phyloP scores from a whole-genome alignment of 345 rosid genomes.

The Corchorus capsularis region DNA sequence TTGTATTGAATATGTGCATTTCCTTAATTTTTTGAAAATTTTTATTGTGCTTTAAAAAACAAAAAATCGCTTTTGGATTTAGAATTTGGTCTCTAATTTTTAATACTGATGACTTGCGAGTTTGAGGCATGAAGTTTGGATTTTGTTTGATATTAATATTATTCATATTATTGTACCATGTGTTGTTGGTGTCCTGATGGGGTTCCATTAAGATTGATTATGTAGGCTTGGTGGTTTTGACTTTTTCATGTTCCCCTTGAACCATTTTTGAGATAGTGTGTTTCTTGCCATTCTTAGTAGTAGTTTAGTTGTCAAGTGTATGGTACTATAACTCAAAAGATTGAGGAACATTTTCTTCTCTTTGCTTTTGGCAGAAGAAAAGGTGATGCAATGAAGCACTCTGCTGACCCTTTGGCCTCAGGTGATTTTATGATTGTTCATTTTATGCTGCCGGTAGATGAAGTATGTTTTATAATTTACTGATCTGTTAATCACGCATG shows the following conservation, averaged over 20 bases:
- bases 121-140: background rate
- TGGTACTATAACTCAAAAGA: background rate
- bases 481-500: constrained; percentile 22
- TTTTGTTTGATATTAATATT: constrained; percentile 6
- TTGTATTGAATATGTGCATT: background rate
- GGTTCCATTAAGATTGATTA: background rate
- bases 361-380: constrained; percentile 27
- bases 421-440: constrained; percentile 31
- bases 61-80: background rate
- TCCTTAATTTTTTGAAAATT: background rate
- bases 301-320: background rate
- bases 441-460: constrained; percentile 7
- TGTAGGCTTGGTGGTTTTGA: constrained; percentile 9
- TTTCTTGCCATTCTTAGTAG: background rate
- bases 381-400: constrained; percentile 40
- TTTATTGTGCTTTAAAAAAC: background rate
- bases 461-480: constrained; percentile 2
- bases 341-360: constrained; percentile 10
- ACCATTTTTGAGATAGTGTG: constrained; percentile 3
- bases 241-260: background rate
- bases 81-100: background rate
- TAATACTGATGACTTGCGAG: background rate
- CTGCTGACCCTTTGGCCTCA: constrained; percentile 28
- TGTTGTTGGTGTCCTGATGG: background rate
- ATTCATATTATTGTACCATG: background rate